phyloP scores from a whole-genome alignment of 768 basidiomycete genomes.

The Boletus barrowsii region DNA sequence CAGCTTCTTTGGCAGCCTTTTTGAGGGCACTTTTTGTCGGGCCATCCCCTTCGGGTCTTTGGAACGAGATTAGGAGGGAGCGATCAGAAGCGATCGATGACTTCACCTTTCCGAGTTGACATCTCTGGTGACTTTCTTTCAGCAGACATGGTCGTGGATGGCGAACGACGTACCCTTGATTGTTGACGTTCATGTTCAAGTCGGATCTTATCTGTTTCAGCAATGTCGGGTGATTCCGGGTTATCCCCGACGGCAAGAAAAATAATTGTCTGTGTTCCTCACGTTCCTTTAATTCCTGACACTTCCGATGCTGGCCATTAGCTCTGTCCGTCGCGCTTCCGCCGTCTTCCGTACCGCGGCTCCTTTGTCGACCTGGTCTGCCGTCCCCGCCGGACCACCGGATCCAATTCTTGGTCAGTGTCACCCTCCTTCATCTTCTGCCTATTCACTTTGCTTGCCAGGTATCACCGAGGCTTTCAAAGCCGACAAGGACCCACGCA shows the following conservation, averaged over 20 bases:
- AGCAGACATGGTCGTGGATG: not conserved
- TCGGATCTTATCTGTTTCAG: no score
- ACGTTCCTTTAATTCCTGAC: not conserved
- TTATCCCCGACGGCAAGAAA: not conserved
- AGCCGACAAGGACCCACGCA: constrained; percentile 85
- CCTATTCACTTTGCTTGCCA: constrained; percentile 29
- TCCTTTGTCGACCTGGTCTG: constrained; percentile 71
- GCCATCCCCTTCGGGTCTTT: constrained; percentile 36
- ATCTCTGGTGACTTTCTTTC: constrained; percentile 8
- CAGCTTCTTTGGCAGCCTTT: constrained; percentile 85
- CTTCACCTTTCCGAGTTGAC: constrained; percentile 11
- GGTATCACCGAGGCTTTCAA: constrained; percentile 96
- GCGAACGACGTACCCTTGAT: constrained; percentile 1
- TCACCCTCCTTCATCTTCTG: not conserved
- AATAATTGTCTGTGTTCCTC: not conserved
- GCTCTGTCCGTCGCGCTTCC: constrained; percentile 48
- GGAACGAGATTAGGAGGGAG: not conserved
- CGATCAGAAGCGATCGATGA: not conserved
- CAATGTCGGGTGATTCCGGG: constrained; percentile 17
- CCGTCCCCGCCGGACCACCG: constrained; percentile 84
- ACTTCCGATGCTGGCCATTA: constrained; percentile 39
- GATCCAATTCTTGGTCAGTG: constrained; percentile 85
- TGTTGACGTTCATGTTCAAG: not conserved
- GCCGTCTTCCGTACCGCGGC: constrained; percentile 37
- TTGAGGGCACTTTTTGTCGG: constrained; percentile 89